These are phyloP conservation scores for Beauveria varroae DNA, from an alignment of 2,329 filamentous ascomycete species.

Conservation along the genomic window DNA sequence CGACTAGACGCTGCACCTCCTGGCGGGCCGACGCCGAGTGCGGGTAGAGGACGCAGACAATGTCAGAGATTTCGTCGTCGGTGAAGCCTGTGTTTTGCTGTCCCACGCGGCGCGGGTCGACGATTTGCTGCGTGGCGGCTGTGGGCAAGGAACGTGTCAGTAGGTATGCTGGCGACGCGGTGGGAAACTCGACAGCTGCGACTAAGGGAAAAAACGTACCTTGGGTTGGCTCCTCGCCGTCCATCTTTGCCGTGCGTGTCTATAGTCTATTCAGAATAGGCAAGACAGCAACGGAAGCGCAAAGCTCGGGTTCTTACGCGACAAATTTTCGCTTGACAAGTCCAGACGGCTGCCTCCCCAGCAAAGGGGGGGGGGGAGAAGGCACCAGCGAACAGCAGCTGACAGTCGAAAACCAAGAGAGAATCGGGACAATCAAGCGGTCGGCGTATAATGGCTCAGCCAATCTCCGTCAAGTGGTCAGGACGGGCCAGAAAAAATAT, in stretches of 20 bases:
- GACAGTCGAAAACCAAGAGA: neutral
- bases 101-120: slow-evolving; percentile 74
- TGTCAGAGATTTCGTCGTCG: slow-evolving; percentile 77
- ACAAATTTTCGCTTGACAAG: neutral
- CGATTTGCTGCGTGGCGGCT: slow-evolving; percentile 66
- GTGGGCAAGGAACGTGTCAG: neutral
- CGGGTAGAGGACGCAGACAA: slow-evolving; percentile 82
- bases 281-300: neutral
- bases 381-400: neutral
- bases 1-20: slow-evolving; percentile 53
- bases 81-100: slow-evolving; percentile 76
- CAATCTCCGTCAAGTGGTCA: no score
- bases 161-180: neutral
- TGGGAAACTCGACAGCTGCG: neutral
- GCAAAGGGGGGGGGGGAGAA: neutral
- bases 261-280: neutral
- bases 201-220: slow-evolving; percentile 21
- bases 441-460: neutral
- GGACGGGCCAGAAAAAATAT: no score
- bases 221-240: slow-evolving; percentile 37
- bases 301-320: neutral
- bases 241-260: slow-evolving; percentile 26
- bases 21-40: slow-evolving; percentile 63
- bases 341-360: neutral
- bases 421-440: neutral